These are phyloP conservation scores for Pisolithus albus DNA, from an alignment of 768 basidiomycete genomes.

Conservation along the genomic window DNA sequence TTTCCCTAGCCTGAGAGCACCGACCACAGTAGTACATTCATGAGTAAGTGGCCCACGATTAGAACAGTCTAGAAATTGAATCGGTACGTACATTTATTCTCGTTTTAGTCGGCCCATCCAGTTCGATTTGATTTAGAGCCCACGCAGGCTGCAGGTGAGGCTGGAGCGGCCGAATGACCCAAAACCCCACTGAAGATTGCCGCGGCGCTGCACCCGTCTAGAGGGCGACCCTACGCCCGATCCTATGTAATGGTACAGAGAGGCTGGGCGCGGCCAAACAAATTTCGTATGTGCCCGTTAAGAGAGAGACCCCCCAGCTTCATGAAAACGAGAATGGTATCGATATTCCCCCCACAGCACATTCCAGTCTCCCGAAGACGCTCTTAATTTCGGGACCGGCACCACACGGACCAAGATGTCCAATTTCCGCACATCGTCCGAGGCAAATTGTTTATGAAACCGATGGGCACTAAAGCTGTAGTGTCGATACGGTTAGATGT, in stretches of 20 bases:
- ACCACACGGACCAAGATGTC: background rate
- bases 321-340: background rate
- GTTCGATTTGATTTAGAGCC: no score
- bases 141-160: no score
- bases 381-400: background rate
- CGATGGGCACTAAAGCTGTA: background rate
- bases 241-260: background rate
- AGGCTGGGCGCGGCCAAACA: background rate
- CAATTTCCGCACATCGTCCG: background rate
- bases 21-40: no score
- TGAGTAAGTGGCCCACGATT: no score
- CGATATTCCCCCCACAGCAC: background rate
- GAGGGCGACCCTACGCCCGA: background rate
- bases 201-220: background rate
- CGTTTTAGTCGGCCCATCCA: no score
- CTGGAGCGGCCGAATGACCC: no score
- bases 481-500: background rate
- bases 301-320: background rate
- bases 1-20: no score
- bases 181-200: background rate
- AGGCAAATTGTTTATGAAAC: background rate
- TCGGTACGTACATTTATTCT: no score
- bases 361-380: background rate
- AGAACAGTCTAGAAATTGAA: no score
- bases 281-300: background rate